phyloP scores from a whole-genome alignment of 2,329 filamentous ascomycete genomes.

The Magnaporthales sp. region DNA sequence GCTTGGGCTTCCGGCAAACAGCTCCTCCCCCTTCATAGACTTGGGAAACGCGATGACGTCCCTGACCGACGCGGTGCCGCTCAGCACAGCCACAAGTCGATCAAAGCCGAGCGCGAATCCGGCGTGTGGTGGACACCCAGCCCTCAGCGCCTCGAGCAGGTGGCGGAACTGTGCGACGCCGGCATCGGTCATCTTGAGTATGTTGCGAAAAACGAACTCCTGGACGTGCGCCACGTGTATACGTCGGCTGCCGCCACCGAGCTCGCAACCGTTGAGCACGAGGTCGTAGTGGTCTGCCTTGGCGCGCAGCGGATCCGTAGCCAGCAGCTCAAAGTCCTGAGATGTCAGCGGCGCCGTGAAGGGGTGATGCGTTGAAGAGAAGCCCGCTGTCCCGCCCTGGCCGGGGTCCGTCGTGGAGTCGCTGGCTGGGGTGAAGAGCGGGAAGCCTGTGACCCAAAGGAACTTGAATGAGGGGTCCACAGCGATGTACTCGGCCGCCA shows the following conservation, averaged over 20 bases:
- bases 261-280: slow-evolving; percentile 88
- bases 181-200: slow-evolving; percentile 67
- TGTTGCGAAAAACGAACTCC: slow-evolving; percentile 73
- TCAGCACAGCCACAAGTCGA: slow-evolving; percentile 71
- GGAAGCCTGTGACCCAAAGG: slow-evolving; percentile 84
- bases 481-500: slow-evolving; percentile 50
- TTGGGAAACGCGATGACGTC: slow-evolving; percentile 98
- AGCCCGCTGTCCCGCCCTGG: slow-evolving; percentile 72
- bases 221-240: slow-evolving; percentile 82
- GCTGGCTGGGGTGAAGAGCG: slow-evolving; percentile 74
- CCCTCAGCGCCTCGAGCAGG: slow-evolving; percentile 69
- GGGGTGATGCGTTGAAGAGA: slow-evolving; percentile 86
- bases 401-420: slow-evolving; percentile 51
- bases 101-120: slow-evolving; percentile 93
- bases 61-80: slow-evolving; percentile 65
- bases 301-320: slow-evolving; percentile 61
- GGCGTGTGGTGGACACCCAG: slow-evolving; percentile 90
- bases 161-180: slow-evolving; percentile 78
- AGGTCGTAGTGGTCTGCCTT: slow-evolving; percentile 91
- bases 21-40: slow-evolving; percentile 80
- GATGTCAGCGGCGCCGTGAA: slow-evolving; percentile 79
- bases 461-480: slow-evolving; percentile 50
- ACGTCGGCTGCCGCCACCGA: slow-evolving; percentile 86
- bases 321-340: slow-evolving; percentile 65
- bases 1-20: slow-evolving; percentile 71